Conservation (phyloP, 768 basidiomycete genomes). For the Russula virescens region DNA sequence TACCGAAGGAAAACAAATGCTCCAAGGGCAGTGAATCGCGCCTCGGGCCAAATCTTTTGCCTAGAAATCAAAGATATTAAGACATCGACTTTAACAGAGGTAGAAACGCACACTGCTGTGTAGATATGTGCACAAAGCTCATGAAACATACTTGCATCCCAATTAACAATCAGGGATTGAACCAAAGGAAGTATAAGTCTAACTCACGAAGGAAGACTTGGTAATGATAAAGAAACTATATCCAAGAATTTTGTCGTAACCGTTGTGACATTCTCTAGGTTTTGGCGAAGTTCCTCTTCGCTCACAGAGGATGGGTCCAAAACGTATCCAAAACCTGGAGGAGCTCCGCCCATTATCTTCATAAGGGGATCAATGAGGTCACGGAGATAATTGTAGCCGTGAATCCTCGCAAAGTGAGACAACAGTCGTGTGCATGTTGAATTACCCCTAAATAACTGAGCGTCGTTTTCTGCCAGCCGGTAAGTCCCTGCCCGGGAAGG, state of each 20-base stretch:
- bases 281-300: conserved; percentile 58
- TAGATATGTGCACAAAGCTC: conserved; percentile 83
- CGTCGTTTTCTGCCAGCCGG: conserved; percentile 57
- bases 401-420: conserved; percentile 80
- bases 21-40: conserved; percentile 77
- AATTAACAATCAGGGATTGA: conserved; percentile 23
- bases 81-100: neutral
- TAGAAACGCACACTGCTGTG: conserved; percentile 57
- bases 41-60: conserved; percentile 65
- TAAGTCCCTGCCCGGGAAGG: neutral
- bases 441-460: conserved; percentile 82
- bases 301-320: conserved; percentile 60
- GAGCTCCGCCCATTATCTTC: conserved; percentile 64
- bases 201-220: conserved; percentile 68
- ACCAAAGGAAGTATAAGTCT: neutral
- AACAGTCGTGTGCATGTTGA: conserved; percentile 83
- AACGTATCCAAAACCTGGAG: conserved; percentile 69
- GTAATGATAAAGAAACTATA: conserved; percentile 64
- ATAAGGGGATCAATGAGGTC: conserved; percentile 72
- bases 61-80: conserved; percentile 38
- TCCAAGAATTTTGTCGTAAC: conserved; percentile 72
- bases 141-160: conserved; percentile 61
- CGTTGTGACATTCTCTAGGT: conserved; percentile 63
- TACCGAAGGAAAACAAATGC: conserved; percentile 90
- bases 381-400: conserved; percentile 89